These are phyloP conservation scores for Nitzschia sp. DNA, from an alignment of 108 stramenopile genomes.

Conservation along the genomic window DNA sequence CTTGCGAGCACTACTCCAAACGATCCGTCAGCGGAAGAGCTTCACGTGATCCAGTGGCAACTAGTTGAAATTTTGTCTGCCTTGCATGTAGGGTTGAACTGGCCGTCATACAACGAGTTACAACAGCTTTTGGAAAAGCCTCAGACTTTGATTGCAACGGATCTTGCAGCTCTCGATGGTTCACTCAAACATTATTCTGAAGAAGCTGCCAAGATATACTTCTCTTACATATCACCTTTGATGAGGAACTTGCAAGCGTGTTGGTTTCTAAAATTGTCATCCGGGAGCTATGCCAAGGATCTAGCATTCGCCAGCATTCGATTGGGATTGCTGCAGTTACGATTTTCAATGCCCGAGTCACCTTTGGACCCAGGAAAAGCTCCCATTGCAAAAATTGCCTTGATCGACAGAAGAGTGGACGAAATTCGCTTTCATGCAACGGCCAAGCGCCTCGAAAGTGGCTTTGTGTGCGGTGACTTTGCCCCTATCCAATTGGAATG, in stretches of 20 bases:
- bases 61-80: too few species aligned
- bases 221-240: conserved; percentile 46
- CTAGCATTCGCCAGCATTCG: conserved; percentile 62
- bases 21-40: too few species aligned
- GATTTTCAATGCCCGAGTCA: conserved; percentile 73
- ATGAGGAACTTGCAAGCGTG: conserved; percentile 35
- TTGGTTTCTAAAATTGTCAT: conserved; percentile 29
- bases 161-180: too few species aligned
- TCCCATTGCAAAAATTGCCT: conserved; percentile 74
- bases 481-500: conserved; percentile 17
- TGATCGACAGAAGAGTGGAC: conserved; percentile 50
- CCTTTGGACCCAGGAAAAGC: conserved; percentile 92
- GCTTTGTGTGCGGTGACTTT: conserved; percentile 57
- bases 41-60: too few species aligned
- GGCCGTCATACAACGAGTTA: too few species aligned
- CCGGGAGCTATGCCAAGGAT: conserved; percentile 20
- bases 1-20: background rate
- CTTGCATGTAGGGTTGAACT: too few species aligned
- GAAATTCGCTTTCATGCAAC: conserved; percentile 49
- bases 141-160: too few species aligned
- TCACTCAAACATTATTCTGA: too few species aligned
- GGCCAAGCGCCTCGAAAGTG: conserved; percentile 56
- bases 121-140: too few species aligned
- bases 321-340: conserved; percentile 74
- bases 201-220: background rate